These are phyloP conservation scores for Clitopilus passeckerianus DNA, from an alignment of 768 basidiomycete species.

Conservation along the genomic window DNA sequence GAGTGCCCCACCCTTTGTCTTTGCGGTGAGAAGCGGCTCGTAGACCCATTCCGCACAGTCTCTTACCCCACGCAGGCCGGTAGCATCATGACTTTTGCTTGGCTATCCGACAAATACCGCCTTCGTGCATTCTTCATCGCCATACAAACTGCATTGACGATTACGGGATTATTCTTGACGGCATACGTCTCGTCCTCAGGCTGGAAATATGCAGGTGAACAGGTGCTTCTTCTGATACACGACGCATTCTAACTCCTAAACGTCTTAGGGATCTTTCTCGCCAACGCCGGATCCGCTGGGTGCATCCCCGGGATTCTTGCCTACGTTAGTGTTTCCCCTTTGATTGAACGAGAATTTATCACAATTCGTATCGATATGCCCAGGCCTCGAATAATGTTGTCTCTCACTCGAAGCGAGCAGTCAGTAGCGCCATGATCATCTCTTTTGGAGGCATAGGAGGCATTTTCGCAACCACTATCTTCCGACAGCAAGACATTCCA, in stretches of 20 bases:
- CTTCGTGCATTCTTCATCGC: constrained; percentile 39
- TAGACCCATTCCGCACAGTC: not conserved
- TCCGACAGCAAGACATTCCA: constrained; percentile 40
- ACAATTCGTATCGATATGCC: not conserved
- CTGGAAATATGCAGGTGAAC: constrained; percentile 38
- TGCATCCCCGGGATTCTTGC: constrained; percentile 44
- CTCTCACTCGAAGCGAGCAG: constrained; percentile 44
- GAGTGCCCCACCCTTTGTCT: constrained; percentile 46
- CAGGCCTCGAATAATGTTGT: constrained; percentile 47
- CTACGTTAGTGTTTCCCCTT: constrained; percentile 30
- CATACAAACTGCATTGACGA: constrained; percentile 32
- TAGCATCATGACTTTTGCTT: constrained; percentile 37
- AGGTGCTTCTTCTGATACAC: not conserved
- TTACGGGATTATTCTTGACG: constrained; percentile 36
- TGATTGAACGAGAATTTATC: not conserved
- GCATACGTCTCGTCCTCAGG: constrained; percentile 29
- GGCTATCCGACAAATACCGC: constrained; percentile 40
- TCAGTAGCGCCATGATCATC: constrained; percentile 40
- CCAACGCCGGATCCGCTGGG: constrained; percentile 39
- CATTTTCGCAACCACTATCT: constrained; percentile 41
- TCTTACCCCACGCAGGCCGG: constrained; percentile 21
- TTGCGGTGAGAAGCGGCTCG: constrained; percentile 30
- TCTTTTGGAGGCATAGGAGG: constrained; percentile 47
- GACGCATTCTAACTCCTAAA: constrained; percentile 4
- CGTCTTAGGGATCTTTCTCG: constrained; percentile 37